Evolutionary conservation across 2,329 filamentous ascomycete species (phyloP).

Genomic region (Pseudopithomyces chartarum): DNA sequence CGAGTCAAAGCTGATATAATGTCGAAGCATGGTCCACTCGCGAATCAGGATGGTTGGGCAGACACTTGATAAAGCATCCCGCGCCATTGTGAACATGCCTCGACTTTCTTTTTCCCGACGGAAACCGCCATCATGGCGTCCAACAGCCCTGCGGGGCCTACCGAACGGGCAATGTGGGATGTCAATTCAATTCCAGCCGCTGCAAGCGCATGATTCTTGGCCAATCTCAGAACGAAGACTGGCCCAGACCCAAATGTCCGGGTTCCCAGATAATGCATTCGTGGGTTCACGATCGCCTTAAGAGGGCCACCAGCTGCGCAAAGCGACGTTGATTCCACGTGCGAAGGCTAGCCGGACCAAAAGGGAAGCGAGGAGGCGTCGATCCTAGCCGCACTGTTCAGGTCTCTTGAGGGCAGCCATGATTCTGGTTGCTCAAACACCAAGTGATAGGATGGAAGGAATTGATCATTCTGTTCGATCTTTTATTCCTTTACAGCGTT

Average conservation of each 20-base stretch:
- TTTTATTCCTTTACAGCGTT: conserved; percentile 16
- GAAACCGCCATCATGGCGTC: not conserved
- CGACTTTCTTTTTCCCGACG: not conserved
- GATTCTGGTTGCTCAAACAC: not conserved
- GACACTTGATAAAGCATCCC: not conserved
- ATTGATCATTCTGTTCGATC: not conserved
- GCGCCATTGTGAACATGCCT: not conserved
- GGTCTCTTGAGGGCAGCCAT: not conserved
- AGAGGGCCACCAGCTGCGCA: conserved; percentile 17
- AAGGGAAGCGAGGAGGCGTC: conserved; percentile 2
- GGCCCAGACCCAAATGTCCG: conserved; percentile 37
- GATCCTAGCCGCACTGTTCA: not conserved
- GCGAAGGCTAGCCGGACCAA: conserved; percentile 14
- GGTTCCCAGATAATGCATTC: conserved; percentile 33
- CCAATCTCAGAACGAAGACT: conserved; percentile 27
- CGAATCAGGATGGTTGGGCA: not conserved
- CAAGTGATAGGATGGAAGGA: not conserved
- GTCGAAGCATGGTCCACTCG: too few relatives aligned
- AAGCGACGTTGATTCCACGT: conserved; percentile 19
- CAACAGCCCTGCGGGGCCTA: not conserved
- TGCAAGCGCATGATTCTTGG: conserved; percentile 30
- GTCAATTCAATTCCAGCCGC: conserved; percentile 20
- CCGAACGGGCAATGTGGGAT: conserved; percentile 20
- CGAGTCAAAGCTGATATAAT: too few relatives aligned
- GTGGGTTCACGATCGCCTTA: conserved; percentile 31